phyloP scores from a whole-genome alignment of 108 stramenopile species.

The Nitzschia sp. region DNA sequence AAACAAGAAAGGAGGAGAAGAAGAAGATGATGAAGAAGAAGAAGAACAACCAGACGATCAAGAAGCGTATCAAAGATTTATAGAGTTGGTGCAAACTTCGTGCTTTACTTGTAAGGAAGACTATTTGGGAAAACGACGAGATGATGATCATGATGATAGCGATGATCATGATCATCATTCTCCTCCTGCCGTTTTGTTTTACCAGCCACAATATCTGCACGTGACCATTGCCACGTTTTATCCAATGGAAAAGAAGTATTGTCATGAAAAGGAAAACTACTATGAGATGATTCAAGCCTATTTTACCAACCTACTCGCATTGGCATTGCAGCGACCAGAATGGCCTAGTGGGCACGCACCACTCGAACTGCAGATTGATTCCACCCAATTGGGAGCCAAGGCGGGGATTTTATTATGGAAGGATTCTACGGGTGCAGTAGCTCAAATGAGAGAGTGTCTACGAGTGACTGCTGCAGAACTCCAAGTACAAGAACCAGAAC shows the following conservation, averaged over 20 bases:
- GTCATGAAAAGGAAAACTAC: background rate
- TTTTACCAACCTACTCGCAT: conserved; percentile 13
- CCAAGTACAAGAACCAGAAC: background rate
- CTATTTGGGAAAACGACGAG: too few relatives aligned
- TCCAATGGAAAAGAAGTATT: conserved; percentile 3
- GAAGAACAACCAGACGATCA: conserved; percentile 1
- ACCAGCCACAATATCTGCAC: conserved; percentile 37
- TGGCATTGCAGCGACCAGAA: conserved; percentile 21
- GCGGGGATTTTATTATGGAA: conserved; percentile 60
- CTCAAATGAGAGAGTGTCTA: conserved; percentile 35
- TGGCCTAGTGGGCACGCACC: conserved; percentile 45
- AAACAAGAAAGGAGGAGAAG: too few relatives aligned
- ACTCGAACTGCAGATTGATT: conserved; percentile 28
- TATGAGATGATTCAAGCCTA: background rate
- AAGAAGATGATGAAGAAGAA: too few relatives aligned
- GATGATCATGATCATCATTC: too few relatives aligned
- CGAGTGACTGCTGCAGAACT: background rate
- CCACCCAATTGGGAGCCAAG: conserved; percentile 43
- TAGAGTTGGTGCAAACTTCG: conserved; percentile 24
- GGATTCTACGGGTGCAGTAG: conserved; percentile 38
- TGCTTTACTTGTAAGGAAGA: too few relatives aligned
- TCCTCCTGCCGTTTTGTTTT: conserved; percentile 40
- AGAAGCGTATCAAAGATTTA: conserved; percentile 24
- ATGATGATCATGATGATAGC: conserved; percentile 15
- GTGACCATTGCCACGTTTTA: conserved; percentile 47